Conservation (phyloP, 164 flowering plant species). For the Annona squamosa region DNA sequence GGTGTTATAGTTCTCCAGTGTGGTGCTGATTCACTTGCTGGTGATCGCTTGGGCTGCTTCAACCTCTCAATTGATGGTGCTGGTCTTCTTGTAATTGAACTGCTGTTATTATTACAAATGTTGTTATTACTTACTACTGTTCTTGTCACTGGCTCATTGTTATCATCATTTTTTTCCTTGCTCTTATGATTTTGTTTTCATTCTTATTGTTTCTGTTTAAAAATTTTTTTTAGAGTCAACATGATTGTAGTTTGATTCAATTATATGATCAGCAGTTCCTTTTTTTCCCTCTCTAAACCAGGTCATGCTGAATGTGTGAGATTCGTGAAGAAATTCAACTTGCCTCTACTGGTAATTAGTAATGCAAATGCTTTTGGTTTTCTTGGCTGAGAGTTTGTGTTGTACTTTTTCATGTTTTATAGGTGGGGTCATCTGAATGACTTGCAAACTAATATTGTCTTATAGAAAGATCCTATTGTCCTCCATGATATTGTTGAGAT, state of each 20-base stretch:
- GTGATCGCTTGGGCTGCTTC: conserved; percentile 97
- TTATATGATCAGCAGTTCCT: neutral
- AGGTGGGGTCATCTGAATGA: neutral
- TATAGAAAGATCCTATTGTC: neutral
- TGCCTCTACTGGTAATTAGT: conserved; percentile 78
- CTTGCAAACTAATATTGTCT: neutral
- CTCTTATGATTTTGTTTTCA: neutral
- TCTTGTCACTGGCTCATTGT: neutral
- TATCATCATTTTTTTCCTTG: neutral
- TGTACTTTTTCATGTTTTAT: neutral
- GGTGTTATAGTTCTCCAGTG: conserved; percentile 96
- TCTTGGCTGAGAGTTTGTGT: neutral
- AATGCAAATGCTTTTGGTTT: conserved; percentile 3
- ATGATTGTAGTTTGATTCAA: neutral
- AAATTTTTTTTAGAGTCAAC: neutral
- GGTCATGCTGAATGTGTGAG: conserved; percentile 97
- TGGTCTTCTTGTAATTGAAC: conserved; percentile 21
- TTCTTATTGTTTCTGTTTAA: neutral
- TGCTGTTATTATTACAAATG: too few relatives aligned
- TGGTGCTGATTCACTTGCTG: conserved; percentile 99
- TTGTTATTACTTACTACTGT: too few relatives aligned
- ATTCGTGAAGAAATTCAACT: conserved; percentile 85
- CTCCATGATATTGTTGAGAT: neutral
- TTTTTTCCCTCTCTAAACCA: conserved; percentile 17
- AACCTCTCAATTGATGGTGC: conserved; percentile 99